Base-by-base conservation (phyloP, 805 yeast species). In the Wickerhamomyces mucosus region DNA sequence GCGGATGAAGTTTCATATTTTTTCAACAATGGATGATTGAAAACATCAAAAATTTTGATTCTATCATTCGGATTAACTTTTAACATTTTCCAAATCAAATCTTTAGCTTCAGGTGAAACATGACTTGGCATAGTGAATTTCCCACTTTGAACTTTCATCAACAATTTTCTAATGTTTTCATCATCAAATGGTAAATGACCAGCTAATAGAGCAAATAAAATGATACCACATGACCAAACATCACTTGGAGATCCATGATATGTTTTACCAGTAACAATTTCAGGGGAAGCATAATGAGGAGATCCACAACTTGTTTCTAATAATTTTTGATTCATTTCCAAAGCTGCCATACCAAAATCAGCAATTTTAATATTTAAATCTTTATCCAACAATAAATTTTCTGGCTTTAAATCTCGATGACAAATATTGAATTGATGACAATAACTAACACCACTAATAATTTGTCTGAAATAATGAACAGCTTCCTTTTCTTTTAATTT, bases 291-390 rank as follows among this genome's bases (percentile, higher is more conserved):
- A 56, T 92, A 92, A 56, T 92, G 98, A 7, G 98, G 98, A 13
- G 96, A 86, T 2, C 98, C 98, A 58, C 98, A 92, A 14, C 94
- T 78, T 4, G 98, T 92, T 55, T 89, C 96, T 36, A 92, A 64
- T 49, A 89, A 60, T 45, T 80, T 75, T 43, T 78, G 89, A 33
- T 71, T 72, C 19, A 84, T 72, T 55, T 92, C 97, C 28, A 92
- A 62, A 6, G 98, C 97, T 13, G 98, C 98, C 98, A 92, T 92
- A 21, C 98, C 98, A 54, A 92, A 92, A 58, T 92, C 98, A 8
- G 98, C 98, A 43, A 92, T 85, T 56, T 92, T 92, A 55, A 92
- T 88, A 55, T 85, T 86, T 40, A 78, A 73, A 53, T 84, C 70
- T 51, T 78, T 77, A 59, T 88, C 97, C 26, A 88, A 63, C 26